Evolutionary conservation across 176 grass and related monocot species (phyloP), one percentile per base, ranked within the genome.

Genomic region (Raddia distichophylla): DNA sequence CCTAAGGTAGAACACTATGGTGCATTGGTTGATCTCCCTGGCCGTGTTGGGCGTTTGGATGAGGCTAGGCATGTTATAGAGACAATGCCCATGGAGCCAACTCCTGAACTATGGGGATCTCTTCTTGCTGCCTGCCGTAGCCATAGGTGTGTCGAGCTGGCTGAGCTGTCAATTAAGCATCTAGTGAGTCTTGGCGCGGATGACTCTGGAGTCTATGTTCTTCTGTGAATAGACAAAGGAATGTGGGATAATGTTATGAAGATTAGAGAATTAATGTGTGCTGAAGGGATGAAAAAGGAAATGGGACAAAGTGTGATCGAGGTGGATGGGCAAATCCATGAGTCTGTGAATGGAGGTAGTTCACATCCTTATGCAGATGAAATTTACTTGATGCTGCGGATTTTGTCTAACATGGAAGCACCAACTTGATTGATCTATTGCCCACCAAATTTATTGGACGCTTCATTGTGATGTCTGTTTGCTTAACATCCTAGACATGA

Each of bases 1-100:
- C 92, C 89, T 8, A 94, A 89, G 62, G 86, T 85, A 17, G 89
- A 94, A 59, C 92, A 94, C 70, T 91, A 94, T 68, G 84, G 89
- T 68, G 82, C 84, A 27, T 76, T 94, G 63, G 81, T 94, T 74
- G 89, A 91, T 85, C 92, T 94, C 52, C 92, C 91, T 64, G 87
- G 87, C 22, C 89, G 81, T 13, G 84, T 84, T 22, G 87, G 92
- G 60, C 8, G 55, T 57, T 65, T 94, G 81, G 80, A 89, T 27
- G 63, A 89, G 58, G 87, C 92, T 57, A 89, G 81, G 34, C 45
- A 87, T 75, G 51, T 85, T 6, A 89, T 91, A 78, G 84, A 89
- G 64, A 85, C 77, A 40, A 91, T 91, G 92, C 89, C 86, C 1
- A 81, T 75, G 73, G 71, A 85, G 40, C 84, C 92, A 44, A 94